Evolutionary conservation across 2,329 filamentous ascomycete species (phyloP).

Genomic region (Bipolaris sorokiniana): DNA sequence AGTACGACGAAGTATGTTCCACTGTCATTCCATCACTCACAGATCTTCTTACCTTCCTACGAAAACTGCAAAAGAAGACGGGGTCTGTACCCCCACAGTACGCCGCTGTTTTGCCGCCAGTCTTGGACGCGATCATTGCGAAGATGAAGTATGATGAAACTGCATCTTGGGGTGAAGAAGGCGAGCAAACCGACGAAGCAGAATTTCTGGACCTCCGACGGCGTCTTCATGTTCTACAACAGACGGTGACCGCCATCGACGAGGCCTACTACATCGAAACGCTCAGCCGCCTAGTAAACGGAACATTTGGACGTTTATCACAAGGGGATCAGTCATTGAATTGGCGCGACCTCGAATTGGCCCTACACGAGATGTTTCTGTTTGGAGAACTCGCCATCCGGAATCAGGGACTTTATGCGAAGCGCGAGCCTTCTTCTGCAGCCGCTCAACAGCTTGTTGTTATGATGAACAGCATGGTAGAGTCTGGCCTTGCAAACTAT

Average conservation of each 20-base stretch:
- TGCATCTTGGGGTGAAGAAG: slow-evolving; percentile 88
- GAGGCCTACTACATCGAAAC: slow-evolving; percentile 87
- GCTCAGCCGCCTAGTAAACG: slow-evolving; percentile 84
- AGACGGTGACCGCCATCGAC: slow-evolving; percentile 88
- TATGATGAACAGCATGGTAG: slow-evolving; percentile 96
- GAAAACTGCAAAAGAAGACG: slow-evolving; percentile 72
- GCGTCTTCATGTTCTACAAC: slow-evolving; percentile 86
- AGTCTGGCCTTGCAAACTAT: slow-evolving; percentile 87
- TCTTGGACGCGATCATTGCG: slow-evolving; percentile 86
- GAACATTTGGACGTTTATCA: slow-evolving; percentile 81
- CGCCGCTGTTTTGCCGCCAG: slow-evolving; percentile 80
- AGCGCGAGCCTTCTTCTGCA: slow-evolving; percentile 78
- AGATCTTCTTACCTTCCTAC: slow-evolving; percentile 87
- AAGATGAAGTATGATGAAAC: slow-evolving; percentile 99
- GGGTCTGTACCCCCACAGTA: slow-evolving; percentile 74
- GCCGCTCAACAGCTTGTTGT: slow-evolving; percentile 82
- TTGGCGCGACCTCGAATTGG: slow-evolving; percentile 94
- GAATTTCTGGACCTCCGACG: slow-evolving; percentile 96
- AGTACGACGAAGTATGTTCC: slow-evolving; percentile 97
- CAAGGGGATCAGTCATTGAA: slow-evolving; percentile 75
- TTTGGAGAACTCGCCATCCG: slow-evolving; percentile 94
- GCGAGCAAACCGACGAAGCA: slow-evolving; percentile 94
- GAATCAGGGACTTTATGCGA: slow-evolving; percentile 83
- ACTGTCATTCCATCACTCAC: slow-evolving; percentile 93
- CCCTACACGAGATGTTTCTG: slow-evolving; percentile 91